Conservation (phyloP, 202 grass and related monocot genomes). For the Hordeum pubiflorum region DNA sequence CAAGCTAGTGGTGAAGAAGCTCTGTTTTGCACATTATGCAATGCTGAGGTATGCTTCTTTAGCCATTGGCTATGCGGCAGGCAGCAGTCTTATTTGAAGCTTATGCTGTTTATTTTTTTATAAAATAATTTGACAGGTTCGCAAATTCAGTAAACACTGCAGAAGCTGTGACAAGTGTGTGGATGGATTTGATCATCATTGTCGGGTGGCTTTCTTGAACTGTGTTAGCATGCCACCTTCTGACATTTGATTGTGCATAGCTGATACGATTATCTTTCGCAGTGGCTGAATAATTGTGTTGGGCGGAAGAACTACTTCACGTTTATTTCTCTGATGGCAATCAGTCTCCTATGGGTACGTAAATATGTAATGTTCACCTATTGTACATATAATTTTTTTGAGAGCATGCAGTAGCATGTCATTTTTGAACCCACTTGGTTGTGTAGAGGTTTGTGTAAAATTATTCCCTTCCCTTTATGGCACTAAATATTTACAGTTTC, state of each 20-base stretch:
- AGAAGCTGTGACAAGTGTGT: conserved; percentile 99
- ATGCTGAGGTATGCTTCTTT: conserved; percentile 66
- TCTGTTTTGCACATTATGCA: conserved; percentile 94
- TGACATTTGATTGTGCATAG: not conserved
- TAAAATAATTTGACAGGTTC: conserved; percentile 54
- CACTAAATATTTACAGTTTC: conserved; percentile 23
- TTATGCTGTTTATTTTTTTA: conserved; percentile 14
- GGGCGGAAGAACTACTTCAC: conserved; percentile 91
- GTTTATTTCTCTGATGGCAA: conserved; percentile 88
- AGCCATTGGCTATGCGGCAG: not conserved
- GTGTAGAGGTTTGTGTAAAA: not conserved
- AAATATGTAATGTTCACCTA: conserved; percentile 39
- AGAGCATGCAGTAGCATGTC: conserved; percentile 1
- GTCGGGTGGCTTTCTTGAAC: conserved; percentile 58
- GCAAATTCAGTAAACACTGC: conserved; percentile 96
- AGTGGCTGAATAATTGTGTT: conserved; percentile 99
- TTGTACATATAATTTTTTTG: conserved; percentile 16
- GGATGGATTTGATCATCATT: conserved; percentile 99
- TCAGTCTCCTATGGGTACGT: conserved; percentile 84
- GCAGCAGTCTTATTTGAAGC: not conserved
- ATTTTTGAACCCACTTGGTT: not conserved
- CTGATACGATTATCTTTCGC: conserved; percentile 29
- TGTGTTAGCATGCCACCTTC: conserved; percentile 1
- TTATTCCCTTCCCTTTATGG: conserved; percentile 20
- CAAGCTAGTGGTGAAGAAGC: conserved; percentile 69